A percentile compares a stretch with the other conserved stretches of the same genome.
Evolutionary conservation across 1,139 yeast species (phyloP).

Genomic region (Saccharomyces hybrid): DNA sequence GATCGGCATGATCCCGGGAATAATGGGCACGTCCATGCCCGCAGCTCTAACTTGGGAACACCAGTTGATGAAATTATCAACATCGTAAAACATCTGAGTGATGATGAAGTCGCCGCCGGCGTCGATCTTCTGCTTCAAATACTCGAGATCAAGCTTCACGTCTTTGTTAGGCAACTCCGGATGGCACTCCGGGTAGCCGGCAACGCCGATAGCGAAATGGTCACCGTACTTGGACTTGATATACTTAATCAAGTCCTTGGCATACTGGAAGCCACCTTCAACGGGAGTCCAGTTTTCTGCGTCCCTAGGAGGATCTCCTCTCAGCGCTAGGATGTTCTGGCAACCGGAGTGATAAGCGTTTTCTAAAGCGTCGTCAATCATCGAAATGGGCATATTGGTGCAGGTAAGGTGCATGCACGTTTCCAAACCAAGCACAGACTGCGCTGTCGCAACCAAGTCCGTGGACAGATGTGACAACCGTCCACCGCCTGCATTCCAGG

Average conservation of each 20-base stretch:
- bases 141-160: slow-evolving; percentile 48
- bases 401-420: slow-evolving; percentile 98
- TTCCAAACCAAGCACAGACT: slow-evolving; percentile 86
- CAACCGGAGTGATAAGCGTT: slow-evolving; percentile 90
- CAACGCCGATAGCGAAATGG: slow-evolving; percentile 67
- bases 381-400: slow-evolving; percentile 80
- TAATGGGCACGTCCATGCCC: slow-evolving; percentile 82
- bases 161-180: slow-evolving; percentile 55
- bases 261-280: slow-evolving; percentile 67
- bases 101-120: slow-evolving; percentile 90
- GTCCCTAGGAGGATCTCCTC: slow-evolving; percentile 82
- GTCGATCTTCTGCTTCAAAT: slow-evolving; percentile 78
- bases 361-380: slow-evolving; percentile 78
- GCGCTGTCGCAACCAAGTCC: slow-evolving; percentile 88
- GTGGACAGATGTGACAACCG: slow-evolving; percentile 65
- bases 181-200: slow-evolving; percentile 72
- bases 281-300: slow-evolving; percentile 38
- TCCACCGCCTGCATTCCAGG: slow-evolving; percentile 97
- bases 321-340: slow-evolving; percentile 77
- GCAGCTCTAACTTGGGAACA: slow-evolving; percentile 58
- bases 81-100: slow-evolving; percentile 92
- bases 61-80: slow-evolving; percentile 78
- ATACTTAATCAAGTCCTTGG: slow-evolving; percentile 54
- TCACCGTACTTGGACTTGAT: slow-evolving; percentile 51
- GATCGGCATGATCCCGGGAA: slow-evolving; percentile 98